Evolutionary conservation across 73 alveolate genomes (phyloP).

Genomic region (Diophrys appendiculata): DNA sequence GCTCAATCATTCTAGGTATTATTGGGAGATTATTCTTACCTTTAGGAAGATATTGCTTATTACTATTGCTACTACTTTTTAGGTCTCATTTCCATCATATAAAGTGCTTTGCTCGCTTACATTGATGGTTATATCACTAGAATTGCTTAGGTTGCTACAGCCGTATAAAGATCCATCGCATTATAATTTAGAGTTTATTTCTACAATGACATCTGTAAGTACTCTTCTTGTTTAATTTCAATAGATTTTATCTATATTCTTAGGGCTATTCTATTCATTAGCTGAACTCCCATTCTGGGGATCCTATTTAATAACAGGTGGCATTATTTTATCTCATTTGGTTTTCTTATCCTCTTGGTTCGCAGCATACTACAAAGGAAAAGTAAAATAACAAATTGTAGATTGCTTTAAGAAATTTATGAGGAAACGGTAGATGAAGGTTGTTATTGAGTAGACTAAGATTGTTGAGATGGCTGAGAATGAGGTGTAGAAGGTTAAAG

Average conservation of each 20-base stretch:
- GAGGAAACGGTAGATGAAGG: neutral
- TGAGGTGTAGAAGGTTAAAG: neutral
- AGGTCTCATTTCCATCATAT: neutral
- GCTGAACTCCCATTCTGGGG: neutral
- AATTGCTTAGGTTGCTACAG: neutral
- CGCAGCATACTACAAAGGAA: neutral
- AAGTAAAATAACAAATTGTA: neutral
- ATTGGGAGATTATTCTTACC: conserved; percentile 50
- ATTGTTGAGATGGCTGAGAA: neutral
- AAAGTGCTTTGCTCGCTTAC: neutral
- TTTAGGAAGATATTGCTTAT: conserved; percentile 44
- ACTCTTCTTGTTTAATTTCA: too few relatives aligned
- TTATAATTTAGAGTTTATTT: neutral
- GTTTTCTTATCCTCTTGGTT: neutral
- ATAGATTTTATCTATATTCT: neutral
- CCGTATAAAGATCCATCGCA: neutral
- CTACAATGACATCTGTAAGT: neutral
- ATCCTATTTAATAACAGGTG: neutral
- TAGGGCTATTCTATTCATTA: neutral
- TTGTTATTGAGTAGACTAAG: neutral
- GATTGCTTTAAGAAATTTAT: neutral
- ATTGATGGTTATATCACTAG: neutral
- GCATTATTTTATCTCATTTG: neutral
- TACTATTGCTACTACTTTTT: neutral
- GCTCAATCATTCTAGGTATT: conserved; percentile 20